Evolutionary conservation across 192 early-diverging fungal genomes (phyloP).

Genomic region (Rhizophagus clarus): DNA sequence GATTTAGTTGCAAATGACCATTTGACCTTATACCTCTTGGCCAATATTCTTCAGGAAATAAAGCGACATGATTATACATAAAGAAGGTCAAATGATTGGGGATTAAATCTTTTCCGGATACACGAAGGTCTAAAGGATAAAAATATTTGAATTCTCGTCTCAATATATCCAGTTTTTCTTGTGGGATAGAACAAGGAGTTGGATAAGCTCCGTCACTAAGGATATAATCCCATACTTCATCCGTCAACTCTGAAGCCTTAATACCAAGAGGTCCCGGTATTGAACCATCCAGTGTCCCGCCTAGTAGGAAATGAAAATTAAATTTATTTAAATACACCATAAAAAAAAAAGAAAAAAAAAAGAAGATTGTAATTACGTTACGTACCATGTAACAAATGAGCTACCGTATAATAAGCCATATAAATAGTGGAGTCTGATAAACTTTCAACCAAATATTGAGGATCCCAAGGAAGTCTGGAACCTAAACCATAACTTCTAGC

Average conservation of each 20-base stretch:
- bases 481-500: constrained; percentile 93
- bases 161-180: constrained; percentile 73
- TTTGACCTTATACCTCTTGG: constrained; percentile 85
- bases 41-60: constrained; percentile 93
- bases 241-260: constrained; percentile 83
- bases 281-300: constrained; percentile 81
- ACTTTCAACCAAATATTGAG: constrained; percentile 90
- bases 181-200: constrained; percentile 59
- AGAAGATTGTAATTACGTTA: background rate
- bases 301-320: constrained; percentile 34
- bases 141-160: constrained; percentile 95
- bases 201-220: constrained; percentile 68
- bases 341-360: constrained; percentile 6
- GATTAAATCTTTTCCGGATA: constrained; percentile 95
- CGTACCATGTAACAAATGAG: constrained; percentile 82
- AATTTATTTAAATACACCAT: too few relatives aligned
- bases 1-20: constrained; percentile 94
- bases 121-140: constrained; percentile 96
- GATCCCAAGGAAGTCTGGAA: constrained; percentile 91
- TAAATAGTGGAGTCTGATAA: constrained; percentile 99
- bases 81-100: constrained; percentile 98
- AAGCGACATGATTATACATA: constrained; percentile 93
- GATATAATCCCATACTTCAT: constrained; percentile 92
- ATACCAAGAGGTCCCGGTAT: constrained; percentile 77
- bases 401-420: constrained; percentile 99